Evolutionary conservation across 2,329 filamentous ascomycete species (phyloP).

Genomic region (Nothophoma quercina): DNA sequence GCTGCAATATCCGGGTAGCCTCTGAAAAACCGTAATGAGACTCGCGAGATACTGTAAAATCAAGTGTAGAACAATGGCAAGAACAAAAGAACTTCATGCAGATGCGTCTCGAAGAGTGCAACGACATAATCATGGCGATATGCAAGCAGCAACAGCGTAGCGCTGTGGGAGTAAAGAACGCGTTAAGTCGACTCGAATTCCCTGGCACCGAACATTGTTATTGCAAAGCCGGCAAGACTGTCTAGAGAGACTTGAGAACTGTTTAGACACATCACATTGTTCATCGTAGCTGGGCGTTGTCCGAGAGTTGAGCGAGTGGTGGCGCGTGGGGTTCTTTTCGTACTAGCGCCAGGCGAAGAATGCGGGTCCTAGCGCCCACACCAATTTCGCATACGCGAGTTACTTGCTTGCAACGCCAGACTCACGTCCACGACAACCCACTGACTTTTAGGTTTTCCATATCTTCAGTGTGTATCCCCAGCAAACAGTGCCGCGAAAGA

Average conservation of each 20-base stretch:
- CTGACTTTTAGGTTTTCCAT: conserved; percentile 46
- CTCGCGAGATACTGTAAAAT: neutral
- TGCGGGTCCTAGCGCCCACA: conserved; percentile 2
- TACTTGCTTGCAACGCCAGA: conserved; percentile 24
- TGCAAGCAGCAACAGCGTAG: neutral
- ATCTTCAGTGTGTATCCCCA: conserved; percentile 45
- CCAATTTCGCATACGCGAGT: conserved; percentile 7
- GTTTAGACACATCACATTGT: too few relatives aligned
- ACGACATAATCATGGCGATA: neutral
- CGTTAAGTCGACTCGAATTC: too few relatives aligned
- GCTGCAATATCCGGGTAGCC: conserved; percentile 7
- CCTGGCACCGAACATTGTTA: too few relatives aligned
- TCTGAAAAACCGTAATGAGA: neutral
- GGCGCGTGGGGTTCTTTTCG: neutral
- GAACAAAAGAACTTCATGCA: neutral
- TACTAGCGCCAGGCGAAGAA: conserved; percentile 4
- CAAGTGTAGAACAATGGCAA: neutral
- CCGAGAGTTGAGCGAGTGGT: neutral
- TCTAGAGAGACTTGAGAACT: too few relatives aligned
- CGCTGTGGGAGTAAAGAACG: neutral
- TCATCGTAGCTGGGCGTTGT: too few relatives aligned
- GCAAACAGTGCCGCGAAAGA: neutral
- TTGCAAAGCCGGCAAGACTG: too few relatives aligned
- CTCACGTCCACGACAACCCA: conserved; percentile 42
- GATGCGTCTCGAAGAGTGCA: too few relatives aligned